Base-by-base conservation (phyloP, 2,329 filamentous ascomycete species). In the Claviceps sp. region DNA sequence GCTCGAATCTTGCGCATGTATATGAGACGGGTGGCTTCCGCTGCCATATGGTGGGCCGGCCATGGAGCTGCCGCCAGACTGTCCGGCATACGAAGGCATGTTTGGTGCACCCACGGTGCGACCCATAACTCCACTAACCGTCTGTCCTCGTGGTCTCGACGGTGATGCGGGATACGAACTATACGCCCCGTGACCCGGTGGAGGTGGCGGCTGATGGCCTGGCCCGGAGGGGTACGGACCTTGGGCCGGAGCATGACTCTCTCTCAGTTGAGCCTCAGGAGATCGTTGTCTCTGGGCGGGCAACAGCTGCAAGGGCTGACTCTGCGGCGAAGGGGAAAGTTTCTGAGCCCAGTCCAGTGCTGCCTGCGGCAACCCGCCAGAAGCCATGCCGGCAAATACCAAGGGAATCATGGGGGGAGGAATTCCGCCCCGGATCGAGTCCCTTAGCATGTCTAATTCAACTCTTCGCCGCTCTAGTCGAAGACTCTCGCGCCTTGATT, bases 401-500 rank as follows among this genome's bases (percentile, higher is more conserved):
- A 88, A 70, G 6, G 86, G 86, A 26, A 89, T 76, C 75, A 89
- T 79, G 38, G 82, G 76, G 13, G 85, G 84, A 9, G 86, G 85
- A 49, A 90, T 80, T 11, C 85, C 85, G 40, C 82, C 80, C 51
- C 76, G 73, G 50, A 89, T 65, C 2, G 84, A 85, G 22, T 84
- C 81, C 51, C 77, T 73, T 53, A 90, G 67, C 68, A 90, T 88
- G 46, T 81, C 81, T 62, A 84, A 78, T 66, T 89, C 86, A 52
- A 87, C 75, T 60, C 76, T 83, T 47, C 85, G 74, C 67, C 86
- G 85, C 67, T 89, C 85, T 37, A 88, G 67, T 26, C 81, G 81
- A 44, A 86, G 67, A 37, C 72, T 70, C 65, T 88, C 86, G 59
- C 81, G 78, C 44, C 72, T 71, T 22, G 77, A 80, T 60, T 76